Evolutionary conservation across 805 yeast species (phyloP), one percentile per base, ranked within the genome.

Genomic region (Danielia reshetovae): DNA sequence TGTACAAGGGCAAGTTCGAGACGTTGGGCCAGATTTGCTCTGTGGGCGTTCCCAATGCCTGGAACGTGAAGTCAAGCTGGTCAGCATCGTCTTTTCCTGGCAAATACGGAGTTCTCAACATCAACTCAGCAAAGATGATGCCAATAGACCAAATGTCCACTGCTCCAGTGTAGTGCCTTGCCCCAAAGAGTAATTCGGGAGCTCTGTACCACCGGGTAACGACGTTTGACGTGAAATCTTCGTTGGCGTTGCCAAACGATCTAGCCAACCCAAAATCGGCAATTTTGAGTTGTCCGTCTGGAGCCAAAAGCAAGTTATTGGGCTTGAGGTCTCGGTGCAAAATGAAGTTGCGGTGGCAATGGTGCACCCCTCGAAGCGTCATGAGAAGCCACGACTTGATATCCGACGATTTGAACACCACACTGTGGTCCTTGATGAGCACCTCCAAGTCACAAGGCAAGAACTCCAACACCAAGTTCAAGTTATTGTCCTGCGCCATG

Each of bases 211-310:
- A 93, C 40, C 97, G 65, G 2, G 99, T 93, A 2, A 93, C 98
- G 4, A 93, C 99, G 43, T 89, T 90, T 2, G 95, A 85, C 0
- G 97, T 85, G 57, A 93, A 65, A 29, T 72, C 75, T 44, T 84
- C 93, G 39, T 78, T 76, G 29, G 79, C 76, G 16, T 81, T 71
- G 0, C 94, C 90, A 38, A 86, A 65, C 2, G 89, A 75, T 43
- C 98, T 67, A 0, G 97, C 97, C 29, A 90, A 68, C 46, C 98
- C 98, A 66, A 93, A 93, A 85, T 93, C 99, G 2, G 98, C 98
- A 42, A 93, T 73, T 57, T 93, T 93, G 40, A 93, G 68, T 43
- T 83, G 79, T 1, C 99, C 98, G 40, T 75, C 76, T 0, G 95
- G 93, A 0, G 96, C 83, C 24, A 93, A 65, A 36, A 93, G 66